Conservation (phyloP, 352 stramenopile genomes). For the Globisporangium canariense region DNA sequence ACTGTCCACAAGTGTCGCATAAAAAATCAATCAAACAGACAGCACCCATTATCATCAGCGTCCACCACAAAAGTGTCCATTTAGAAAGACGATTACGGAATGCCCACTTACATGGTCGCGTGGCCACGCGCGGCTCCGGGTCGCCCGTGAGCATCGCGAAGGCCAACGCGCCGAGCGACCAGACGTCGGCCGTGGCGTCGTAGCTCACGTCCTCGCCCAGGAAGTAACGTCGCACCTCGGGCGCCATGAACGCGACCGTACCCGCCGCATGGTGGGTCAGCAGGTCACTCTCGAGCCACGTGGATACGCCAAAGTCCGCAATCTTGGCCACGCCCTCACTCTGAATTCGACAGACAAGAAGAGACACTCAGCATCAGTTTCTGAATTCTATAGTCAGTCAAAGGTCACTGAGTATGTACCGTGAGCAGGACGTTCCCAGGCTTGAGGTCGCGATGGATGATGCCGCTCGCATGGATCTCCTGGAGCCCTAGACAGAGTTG, state of each 20-base stretch:
- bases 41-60: background rate
- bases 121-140: conserved; percentile 63
- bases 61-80: background rate
- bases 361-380: background rate
- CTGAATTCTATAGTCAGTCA: too few relatives aligned
- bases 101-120: conserved; percentile 41
- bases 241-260: conserved; percentile 80
- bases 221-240: conserved; percentile 74
- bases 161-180: conserved; percentile 72
- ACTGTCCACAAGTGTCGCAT: conserved; percentile 25
- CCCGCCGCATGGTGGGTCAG: conserved; percentile 72
- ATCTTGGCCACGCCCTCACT: conserved; percentile 68
- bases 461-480: conserved; percentile 61
- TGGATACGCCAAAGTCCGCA: conserved; percentile 83
- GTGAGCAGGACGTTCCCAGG: conserved; percentile 73
- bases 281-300: conserved; percentile 64
- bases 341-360: conserved; percentile 20
- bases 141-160: conserved; percentile 68
- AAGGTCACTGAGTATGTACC: conserved; percentile 22
- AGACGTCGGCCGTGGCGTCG: conserved; percentile 67
- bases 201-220: conserved; percentile 68
- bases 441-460: conserved; percentile 80
- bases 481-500: conserved; percentile 66
- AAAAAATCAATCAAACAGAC: background rate
- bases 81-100: background rate